A percentile compares a stretch with the other conserved stretches of the same genome.
These are phyloP conservation scores for Bipolaris victoriae DNA, from an alignment of 2,329 filamentous ascomycete genomes.

Conservation along the genomic window DNA sequence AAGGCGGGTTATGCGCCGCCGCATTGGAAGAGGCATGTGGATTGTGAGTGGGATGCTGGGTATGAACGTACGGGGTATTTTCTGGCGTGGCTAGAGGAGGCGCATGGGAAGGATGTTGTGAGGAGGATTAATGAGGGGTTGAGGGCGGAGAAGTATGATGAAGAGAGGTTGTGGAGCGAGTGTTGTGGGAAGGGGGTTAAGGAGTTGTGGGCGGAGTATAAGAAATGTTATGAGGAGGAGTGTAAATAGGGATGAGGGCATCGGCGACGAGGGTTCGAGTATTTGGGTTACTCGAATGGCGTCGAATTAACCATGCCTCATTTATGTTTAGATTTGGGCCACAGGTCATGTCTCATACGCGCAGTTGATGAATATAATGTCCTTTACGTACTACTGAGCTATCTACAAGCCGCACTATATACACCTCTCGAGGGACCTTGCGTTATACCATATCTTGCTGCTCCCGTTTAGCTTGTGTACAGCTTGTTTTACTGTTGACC, in stretches of 20 bases:
- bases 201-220: conserved; percentile 78
- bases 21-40: conserved; percentile 73
- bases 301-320: neutral
- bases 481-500: conserved; percentile 1
- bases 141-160: conserved; percentile 66
- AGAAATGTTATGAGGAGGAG: conserved; percentile 50
- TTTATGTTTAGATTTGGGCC: too few relatives aligned
- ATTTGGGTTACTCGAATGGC: neutral
- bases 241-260: neutral
- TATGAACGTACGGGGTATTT: conserved; percentile 95
- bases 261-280: neutral
- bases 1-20: conserved; percentile 74
- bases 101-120: conserved; percentile 59
- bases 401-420: neutral
- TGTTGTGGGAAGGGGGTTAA: conserved; percentile 70
- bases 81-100: conserved; percentile 78
- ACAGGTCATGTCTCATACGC: neutral
- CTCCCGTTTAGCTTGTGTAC: neutral
- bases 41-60: conserved; percentile 79
- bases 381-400: neutral
- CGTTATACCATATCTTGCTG: too few relatives aligned
- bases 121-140: conserved; percentile 70
- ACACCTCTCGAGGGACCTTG: neutral
- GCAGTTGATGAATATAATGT: neutral
- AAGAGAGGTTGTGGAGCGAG: conserved; percentile 70